Conservation (phyloP, 2,329 filamentous ascomycete species). For the Clarireedia hainanense region DNA sequence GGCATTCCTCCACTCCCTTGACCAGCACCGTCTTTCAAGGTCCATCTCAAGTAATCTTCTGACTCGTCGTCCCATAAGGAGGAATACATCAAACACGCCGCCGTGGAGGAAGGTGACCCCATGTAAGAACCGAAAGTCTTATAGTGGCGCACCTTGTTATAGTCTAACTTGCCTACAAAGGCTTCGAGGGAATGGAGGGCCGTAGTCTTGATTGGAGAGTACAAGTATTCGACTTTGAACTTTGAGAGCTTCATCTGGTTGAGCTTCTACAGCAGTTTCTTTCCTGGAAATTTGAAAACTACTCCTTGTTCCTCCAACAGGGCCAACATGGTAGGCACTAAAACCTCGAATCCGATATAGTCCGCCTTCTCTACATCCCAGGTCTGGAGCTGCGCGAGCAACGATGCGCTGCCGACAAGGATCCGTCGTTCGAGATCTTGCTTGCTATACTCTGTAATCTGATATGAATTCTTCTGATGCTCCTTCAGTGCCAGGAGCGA, state of each 20-base stretch:
- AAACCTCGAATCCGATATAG: slow-evolving; percentile 7
- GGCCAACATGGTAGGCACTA: background rate
- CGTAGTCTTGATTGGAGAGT: slow-evolving; percentile 22
- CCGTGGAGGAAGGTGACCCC: background rate
- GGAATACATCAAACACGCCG: background rate
- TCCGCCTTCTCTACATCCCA: background rate
- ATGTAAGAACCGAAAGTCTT: no score
- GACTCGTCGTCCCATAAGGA: background rate
- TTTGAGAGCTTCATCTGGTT: slow-evolving; percentile 25
- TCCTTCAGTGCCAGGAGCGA: background rate
- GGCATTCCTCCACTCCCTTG: background rate
- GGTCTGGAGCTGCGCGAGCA: background rate
- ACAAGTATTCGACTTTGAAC: slow-evolving; percentile 26
- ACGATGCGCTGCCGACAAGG: no score
- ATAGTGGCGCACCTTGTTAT: slow-evolving; percentile 21
- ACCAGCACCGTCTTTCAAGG: background rate
- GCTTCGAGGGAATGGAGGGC: slow-evolving; percentile 33
- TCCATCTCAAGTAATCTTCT: background rate
- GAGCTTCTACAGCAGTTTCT: slow-evolving; percentile 14
- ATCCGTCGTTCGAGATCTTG: no score
- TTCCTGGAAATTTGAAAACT: background rate
- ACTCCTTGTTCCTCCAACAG: background rate
- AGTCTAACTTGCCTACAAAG: slow-evolving; percentile 32
- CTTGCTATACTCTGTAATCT: no score
- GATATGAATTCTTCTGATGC: no score